Evolutionary conservation across 306 rosid species (phyloP).

Genomic region (Crataegus laevigata): DNA sequence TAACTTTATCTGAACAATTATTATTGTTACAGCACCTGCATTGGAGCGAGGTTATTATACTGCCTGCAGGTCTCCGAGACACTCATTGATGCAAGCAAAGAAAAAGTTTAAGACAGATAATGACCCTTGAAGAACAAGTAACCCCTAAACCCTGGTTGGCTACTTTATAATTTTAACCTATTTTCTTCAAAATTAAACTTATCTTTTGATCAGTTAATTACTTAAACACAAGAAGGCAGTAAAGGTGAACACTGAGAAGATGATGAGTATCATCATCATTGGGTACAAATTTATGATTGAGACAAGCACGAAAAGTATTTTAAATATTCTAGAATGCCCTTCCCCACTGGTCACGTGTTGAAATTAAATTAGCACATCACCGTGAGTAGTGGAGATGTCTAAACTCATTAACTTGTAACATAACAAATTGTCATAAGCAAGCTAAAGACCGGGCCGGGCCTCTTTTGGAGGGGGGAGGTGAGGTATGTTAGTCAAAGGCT

Average conservation of each 20-base stretch:
- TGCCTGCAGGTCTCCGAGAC: neutral
- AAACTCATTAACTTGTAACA: too few species aligned
- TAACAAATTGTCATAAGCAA: too few species aligned
- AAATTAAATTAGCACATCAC: too few species aligned
- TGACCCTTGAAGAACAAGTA: slow-evolving; percentile 38
- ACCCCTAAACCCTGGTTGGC: neutral
- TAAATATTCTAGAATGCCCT: too few species aligned
- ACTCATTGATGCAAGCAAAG: slow-evolving; percentile 1
- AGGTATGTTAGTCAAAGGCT: too few species aligned
- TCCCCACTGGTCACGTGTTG: too few species aligned
- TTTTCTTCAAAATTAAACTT: neutral
- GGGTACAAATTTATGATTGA: slow-evolving; percentile 18
- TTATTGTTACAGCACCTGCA: slow-evolving; percentile 13
- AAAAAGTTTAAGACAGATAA: slow-evolving; percentile 23
- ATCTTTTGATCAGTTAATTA: neutral
- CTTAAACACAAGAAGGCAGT: neutral
- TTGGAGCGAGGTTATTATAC: neutral
- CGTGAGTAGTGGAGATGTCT: too few species aligned
- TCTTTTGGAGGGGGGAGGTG: too few species aligned
- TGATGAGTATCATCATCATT: slow-evolving; percentile 10
- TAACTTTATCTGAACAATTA: neutral
- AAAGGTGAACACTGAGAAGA: neutral
- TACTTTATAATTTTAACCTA: neutral
- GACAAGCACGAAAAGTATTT: slow-evolving; percentile 17
- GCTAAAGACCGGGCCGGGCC: too few species aligned